Conservation (phyloP, 805 yeast genomes). For the Dipodascus albidus region DNA sequence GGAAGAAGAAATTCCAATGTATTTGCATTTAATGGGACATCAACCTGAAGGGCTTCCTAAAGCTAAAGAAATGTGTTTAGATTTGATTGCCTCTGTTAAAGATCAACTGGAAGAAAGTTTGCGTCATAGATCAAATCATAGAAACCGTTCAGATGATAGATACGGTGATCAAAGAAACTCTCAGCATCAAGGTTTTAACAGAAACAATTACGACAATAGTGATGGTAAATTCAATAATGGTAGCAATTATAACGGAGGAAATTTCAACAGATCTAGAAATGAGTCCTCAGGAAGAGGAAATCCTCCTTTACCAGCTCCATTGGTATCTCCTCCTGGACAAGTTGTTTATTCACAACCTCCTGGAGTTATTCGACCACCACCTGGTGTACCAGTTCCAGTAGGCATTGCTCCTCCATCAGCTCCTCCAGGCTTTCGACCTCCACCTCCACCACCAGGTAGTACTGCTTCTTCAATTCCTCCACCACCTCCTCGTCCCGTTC, state of each 20-base stretch:
- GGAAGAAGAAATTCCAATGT: slow-evolving; percentile 24
- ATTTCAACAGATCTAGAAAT: background rate
- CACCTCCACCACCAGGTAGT: slow-evolving; percentile 7
- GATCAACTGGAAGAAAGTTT: slow-evolving; percentile 12
- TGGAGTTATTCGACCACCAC: slow-evolving; percentile 6
- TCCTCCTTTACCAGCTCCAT: too few relatives aligned
- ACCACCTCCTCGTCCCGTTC: slow-evolving; percentile 4
- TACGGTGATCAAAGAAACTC: background rate
- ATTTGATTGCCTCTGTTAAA: slow-evolving; percentile 19
- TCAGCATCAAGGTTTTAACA: background rate
- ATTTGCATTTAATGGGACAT: slow-evolving; percentile 20
- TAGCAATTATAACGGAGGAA: background rate
- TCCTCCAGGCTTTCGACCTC: slow-evolving; percentile 8
- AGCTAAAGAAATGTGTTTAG: slow-evolving; percentile 20
- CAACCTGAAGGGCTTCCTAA: slow-evolving; percentile 14
- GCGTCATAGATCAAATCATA: slow-evolving; percentile 4
- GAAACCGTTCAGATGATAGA: slow-evolving; percentile 3
- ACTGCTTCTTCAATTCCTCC: background rate
- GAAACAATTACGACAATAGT: background rate
- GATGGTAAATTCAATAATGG: background rate
- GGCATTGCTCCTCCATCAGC: slow-evolving; percentile 2
- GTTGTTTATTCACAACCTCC: background rate
- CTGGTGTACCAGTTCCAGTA: slow-evolving; percentile 5
- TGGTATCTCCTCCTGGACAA: too few relatives aligned
- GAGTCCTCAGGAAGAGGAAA: too few relatives aligned